phyloP scores from a whole-genome alignment of 1,284 basidiomycete genomes.

The Stygiomarasmius scandens region DNA sequence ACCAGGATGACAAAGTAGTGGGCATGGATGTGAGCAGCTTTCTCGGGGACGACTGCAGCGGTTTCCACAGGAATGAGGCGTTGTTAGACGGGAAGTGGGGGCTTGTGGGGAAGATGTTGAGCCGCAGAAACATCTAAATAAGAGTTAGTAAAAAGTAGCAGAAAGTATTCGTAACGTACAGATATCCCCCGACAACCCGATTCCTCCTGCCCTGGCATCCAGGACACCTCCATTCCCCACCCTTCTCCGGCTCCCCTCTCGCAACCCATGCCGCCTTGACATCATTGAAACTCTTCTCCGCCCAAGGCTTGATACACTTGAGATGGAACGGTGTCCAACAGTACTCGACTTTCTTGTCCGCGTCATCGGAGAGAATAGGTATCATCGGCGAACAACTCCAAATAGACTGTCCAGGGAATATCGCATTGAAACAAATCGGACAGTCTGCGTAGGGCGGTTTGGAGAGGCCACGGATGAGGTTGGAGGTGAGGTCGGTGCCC shows the following conservation, averaged over 20 bases:
- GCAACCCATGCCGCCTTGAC: constrained; percentile 74
- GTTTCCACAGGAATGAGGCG: constrained; percentile 86
- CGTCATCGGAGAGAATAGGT: constrained; percentile 36
- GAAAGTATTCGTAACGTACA: constrained; percentile 40
- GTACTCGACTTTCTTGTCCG: constrained; percentile 38
- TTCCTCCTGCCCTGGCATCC: constrained; percentile 81
- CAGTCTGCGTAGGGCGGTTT: constrained; percentile 77
- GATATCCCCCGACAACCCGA: constrained; percentile 68
- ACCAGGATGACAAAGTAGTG: constrained; percentile 62
- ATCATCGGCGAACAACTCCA: constrained; percentile 78
- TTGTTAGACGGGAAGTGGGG: constrained; percentile 69
- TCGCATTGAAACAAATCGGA: constrained; percentile 75
- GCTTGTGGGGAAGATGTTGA: constrained; percentile 75
- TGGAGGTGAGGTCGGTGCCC: constrained; percentile 74
- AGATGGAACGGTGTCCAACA: constrained; percentile 88
- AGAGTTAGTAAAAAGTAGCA: constrained; percentile 1
- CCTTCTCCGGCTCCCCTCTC: constrained; percentile 61
- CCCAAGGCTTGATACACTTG: constrained; percentile 81
- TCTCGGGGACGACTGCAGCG: constrained; percentile 69
- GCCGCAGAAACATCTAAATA: constrained; percentile 80
- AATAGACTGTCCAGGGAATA: constrained; percentile 71
- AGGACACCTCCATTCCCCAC: constrained; percentile 85
- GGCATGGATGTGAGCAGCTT: constrained; percentile 68
- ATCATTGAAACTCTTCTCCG: constrained; percentile 77
- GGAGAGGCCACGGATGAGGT: constrained; percentile 62